Evolutionary conservation across 1,284 basidiomycete genomes (phyloP), one percentile per base, ranked within the genome.

Genomic region (Ustilago bromivora): DNA sequence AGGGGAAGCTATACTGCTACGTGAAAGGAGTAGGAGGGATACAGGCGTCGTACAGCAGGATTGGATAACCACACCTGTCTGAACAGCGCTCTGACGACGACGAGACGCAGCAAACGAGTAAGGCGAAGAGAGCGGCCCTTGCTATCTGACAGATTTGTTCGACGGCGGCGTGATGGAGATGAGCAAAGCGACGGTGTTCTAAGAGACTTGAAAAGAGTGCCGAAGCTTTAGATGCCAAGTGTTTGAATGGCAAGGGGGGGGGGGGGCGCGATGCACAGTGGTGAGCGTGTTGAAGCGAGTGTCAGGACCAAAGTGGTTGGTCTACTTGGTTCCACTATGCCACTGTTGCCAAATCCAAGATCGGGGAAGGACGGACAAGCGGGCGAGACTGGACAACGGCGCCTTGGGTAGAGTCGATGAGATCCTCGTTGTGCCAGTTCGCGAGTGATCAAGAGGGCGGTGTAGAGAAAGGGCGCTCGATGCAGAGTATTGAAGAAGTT

Each of bases 1-100:
- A 52, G 59, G 58, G 35, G 51, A 43, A 28, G 41, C 32, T 36
- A 28, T 38, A 10, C 41, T 46, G 54, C 43, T 10, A 28, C 23
- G 23, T 28, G 23, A 28, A 28, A 28, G 23, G 23, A 28, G 23
- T 28, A 23, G 23, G 2, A 23, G 23, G 23, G 2, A 23, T 23
- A 23, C 23, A 23, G 23, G 23, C 23, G 23, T 23, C 23, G 23
- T 23, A 23, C 23, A 23, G 23, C 23, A 23, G 23, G 23, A 23
- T 23, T 23, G 23, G 23, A 23, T 23, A 23, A 23, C 1, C 23
- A 23, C 23, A 23, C 28, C 10, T 7, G n/a, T 13, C 6, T 13
- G 43, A 46, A 34, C 8, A 4, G 32, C 46, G 57, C 38, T 36
- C 13, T 15, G 19, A 34, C 23, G 54, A 17, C 43, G 17, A 46